These are phyloP conservation scores for Laetiporus sulphureus DNA, from an alignment of 1,284 basidiomycete genomes.

Conservation along the genomic window DNA sequence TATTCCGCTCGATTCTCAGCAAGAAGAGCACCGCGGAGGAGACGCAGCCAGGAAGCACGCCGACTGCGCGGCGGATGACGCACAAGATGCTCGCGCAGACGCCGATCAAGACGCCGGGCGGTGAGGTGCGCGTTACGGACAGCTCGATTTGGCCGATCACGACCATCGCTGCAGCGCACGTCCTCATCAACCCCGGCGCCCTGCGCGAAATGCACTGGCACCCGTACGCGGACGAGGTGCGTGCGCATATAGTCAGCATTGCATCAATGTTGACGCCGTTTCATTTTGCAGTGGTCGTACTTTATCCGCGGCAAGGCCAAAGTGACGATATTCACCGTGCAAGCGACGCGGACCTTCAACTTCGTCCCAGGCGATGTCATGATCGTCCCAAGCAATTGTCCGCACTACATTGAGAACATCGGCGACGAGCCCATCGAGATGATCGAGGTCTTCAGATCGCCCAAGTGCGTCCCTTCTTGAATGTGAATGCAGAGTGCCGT, in stretches of 20 bases:
- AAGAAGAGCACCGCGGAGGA: constrained; percentile 1
- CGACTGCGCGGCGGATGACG: constrained; percentile 2
- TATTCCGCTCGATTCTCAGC: constrained; percentile 5
- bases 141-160: constrained; percentile 44
- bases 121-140: constrained; percentile 58
- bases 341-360: constrained; percentile 7
- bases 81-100: constrained; percentile 9
- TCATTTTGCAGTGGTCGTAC: constrained; percentile 5
- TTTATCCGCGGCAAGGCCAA: constrained; percentile 6
- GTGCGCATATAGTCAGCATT: constrained; percentile 1
- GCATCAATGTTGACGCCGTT: not conserved
- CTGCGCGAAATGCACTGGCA: constrained; percentile 46
- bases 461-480: constrained; percentile 27
- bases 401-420: constrained; percentile 63
- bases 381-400: constrained; percentile 16
- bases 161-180: constrained; percentile 49
- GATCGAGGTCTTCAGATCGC: constrained; percentile 53
- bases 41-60: not conserved
- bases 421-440: constrained; percentile 51
- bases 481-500: not conserved
- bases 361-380: constrained; percentile 6
- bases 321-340: constrained; percentile 7
- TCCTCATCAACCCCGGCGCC: constrained; percentile 48
- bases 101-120: constrained; percentile 29
- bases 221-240: constrained; percentile 37